Base-by-base conservation (phyloP, 169 alveolate genomes). In the Plasmodium billcollinsi region DNA sequence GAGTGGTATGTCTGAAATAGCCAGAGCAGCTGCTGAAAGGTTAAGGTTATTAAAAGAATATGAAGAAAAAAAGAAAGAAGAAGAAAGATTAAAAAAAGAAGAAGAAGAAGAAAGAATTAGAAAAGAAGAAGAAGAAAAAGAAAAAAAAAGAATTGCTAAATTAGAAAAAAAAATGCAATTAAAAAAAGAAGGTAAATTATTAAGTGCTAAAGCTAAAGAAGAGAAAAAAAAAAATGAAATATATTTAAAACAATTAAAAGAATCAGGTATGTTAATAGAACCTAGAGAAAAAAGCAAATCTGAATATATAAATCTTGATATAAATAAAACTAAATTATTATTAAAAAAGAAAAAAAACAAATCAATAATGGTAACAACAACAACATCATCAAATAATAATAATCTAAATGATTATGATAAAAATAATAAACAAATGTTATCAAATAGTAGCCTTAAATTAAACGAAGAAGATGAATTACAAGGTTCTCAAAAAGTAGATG, bases 11-110 rank as follows among this genome's bases (percentile, higher is more conserved):
- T 93, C 95, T 0, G 90, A 78, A 50, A 94, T 93, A 21, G 96
- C 97, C 61, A 88, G 63, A 67, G 93, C 95, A 56, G 98, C 97
- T 3, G 97, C 96, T 61, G 98, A 95, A 88, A 83, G 96, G 15
- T 94, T 92, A 45, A 74, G 96, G 14, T 74, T 74, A 59, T 54
- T 95, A 47, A 93, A 94, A 63, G 97, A 75, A 54, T 50, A 45
- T 20, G 92, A 69, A 39, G 94, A 88, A 26, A 58, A 74, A 49
- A 65, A 73, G 45, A 75, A 93, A 88, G 88, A 89, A 65, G 97
- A 96, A 66, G 97, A 96, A 66, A 88, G 92, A 52, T 93, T 91
- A 65, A 88, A 80, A 20, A 88, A 73, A 54, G 94, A 76, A 65
- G 97, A 95, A 75, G 97, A 96, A 67, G 96, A 96, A 61, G 94